phyloP scores from a whole-genome alignment of 140 eudicot species.

The Cichorium intybus region DNA sequence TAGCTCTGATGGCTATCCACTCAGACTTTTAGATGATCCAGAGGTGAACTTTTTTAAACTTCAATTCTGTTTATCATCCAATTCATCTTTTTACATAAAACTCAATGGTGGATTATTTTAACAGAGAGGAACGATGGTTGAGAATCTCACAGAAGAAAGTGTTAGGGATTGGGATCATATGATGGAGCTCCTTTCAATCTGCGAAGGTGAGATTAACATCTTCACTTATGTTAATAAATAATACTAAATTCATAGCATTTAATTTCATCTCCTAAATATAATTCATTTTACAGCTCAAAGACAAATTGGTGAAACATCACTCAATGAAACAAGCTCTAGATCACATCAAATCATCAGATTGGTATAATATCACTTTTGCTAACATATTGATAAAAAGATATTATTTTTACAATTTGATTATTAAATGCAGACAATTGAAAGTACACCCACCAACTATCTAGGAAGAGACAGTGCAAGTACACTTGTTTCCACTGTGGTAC shows the following conservation, averaged over 20 bases:
- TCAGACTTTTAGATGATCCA: constrained; percentile 93
- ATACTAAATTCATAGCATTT: neutral
- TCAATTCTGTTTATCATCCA: neutral
- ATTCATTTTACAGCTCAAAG: constrained; percentile 75
- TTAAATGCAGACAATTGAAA: constrained; percentile 80
- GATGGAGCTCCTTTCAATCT: constrained; percentile 76
- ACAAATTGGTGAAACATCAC: constrained; percentile 91
- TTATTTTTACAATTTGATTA: neutral
- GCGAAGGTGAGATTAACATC: constrained; percentile 61
- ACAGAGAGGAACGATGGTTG: constrained; percentile 94
- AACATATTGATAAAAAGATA: neutral
- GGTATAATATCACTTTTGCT: constrained; percentile 41
- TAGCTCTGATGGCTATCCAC: constrained; percentile 63
- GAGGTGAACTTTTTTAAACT: constrained; percentile 50
- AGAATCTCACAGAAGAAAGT: constrained; percentile 86
- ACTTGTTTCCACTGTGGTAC: constrained; percentile 89
- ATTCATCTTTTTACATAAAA: neutral
- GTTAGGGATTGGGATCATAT: constrained; percentile 79
- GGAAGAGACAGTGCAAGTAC: constrained; percentile 72
- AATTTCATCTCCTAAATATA: constrained; percentile 8
- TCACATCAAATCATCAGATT: constrained; percentile 96
- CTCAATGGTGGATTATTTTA: constrained; percentile 6
- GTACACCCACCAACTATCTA: constrained; percentile 68
- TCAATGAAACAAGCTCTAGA: constrained; percentile 92
- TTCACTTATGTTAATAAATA: neutral